A percentile compares a stretch with the other conserved stretches of the same genome.
phyloP scores from a whole-genome alignment of 2,329 filamentous ascomycete species.

The Passalora sequoiae region DNA sequence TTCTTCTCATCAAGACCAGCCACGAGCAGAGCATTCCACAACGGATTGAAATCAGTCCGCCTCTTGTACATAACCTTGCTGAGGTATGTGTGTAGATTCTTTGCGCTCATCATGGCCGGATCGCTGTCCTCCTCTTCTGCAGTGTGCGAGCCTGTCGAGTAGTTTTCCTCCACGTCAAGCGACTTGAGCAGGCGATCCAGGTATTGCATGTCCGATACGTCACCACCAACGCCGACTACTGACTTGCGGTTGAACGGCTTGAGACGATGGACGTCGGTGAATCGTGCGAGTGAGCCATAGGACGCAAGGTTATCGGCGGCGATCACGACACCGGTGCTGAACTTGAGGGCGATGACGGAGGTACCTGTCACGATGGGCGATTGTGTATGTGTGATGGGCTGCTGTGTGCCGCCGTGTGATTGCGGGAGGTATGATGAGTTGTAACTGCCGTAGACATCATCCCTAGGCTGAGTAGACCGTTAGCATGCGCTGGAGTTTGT shows the following conservation, averaged over 20 bases:
- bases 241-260: conserved; percentile 78
- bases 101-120: conserved; percentile 62
- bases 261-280: conserved; percentile 93
- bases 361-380: conserved; percentile 92
- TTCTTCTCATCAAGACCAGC: conserved; percentile 75
- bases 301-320: conserved; percentile 96
- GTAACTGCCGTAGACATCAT: conserved; percentile 94
- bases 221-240: conserved; percentile 89
- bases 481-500: conserved; percentile 33
- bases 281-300: conserved; percentile 90
- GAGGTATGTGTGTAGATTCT: conserved; percentile 94
- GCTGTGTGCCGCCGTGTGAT: conserved; percentile 41
- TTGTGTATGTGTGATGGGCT: conserved; percentile 80
- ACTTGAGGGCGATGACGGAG: conserved; percentile 91
- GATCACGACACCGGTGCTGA: conserved; percentile 92
- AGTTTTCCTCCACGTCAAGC: conserved; percentile 84
- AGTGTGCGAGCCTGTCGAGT: conserved; percentile 54
- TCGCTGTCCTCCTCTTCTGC: conserved; percentile 66
- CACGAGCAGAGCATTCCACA: conserved; percentile 94
- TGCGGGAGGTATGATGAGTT: conserved; percentile 77
- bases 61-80: conserved; percentile 94
- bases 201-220: conserved; percentile 99
- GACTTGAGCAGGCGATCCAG: conserved; percentile 85
- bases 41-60: conserved; percentile 89
- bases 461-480: conserved; percentile 66